Evolutionary conservation across 345 rosid genomes (phyloP).

Genomic region (Brassica napus): DNA sequence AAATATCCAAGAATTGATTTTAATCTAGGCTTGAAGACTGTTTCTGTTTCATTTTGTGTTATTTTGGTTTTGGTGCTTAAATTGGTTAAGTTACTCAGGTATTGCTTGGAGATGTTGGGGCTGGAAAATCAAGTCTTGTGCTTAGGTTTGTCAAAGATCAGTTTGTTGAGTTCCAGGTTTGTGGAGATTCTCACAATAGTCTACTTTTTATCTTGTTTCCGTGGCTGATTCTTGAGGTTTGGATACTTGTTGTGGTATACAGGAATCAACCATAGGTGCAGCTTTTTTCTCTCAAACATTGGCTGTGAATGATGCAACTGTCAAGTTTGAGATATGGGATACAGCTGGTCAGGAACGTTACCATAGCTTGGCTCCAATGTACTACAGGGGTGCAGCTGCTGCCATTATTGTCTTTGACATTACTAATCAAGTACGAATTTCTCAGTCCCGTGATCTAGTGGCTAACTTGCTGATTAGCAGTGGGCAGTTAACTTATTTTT

Average conservation of each 20-base stretch:
- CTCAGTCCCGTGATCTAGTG: not conserved
- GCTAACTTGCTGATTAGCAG: not conserved
- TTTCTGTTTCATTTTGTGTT: not conserved
- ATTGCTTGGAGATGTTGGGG: constrained; percentile 65
- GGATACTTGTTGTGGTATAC: constrained; percentile 1
- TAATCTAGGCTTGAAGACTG: not conserved
- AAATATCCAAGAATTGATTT: not conserved
- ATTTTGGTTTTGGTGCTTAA: not conserved
- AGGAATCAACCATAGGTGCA: constrained; percentile 71
- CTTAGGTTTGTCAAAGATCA: constrained; percentile 63
- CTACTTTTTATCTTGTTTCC: not conserved
- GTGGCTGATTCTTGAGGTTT: not conserved
- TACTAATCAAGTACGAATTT: constrained; percentile 43
- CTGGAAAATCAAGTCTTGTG: constrained; percentile 64
- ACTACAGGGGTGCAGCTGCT: constrained; percentile 69
- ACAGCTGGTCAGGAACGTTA: constrained; percentile 70
- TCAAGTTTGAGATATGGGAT: constrained; percentile 71
- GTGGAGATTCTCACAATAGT: not conserved
- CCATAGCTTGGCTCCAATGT: constrained; percentile 75
- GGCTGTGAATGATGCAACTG: constrained; percentile 58
- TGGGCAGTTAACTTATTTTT: not conserved
- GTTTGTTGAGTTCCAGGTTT: constrained; percentile 63
- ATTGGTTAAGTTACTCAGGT: constrained; percentile 41
- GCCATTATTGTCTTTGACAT: constrained; percentile 63
- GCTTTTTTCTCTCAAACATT: constrained; percentile 64